Conservation (phyloP, 2,329 filamentous ascomycete species). For the Didymella arachidicola region DNA sequence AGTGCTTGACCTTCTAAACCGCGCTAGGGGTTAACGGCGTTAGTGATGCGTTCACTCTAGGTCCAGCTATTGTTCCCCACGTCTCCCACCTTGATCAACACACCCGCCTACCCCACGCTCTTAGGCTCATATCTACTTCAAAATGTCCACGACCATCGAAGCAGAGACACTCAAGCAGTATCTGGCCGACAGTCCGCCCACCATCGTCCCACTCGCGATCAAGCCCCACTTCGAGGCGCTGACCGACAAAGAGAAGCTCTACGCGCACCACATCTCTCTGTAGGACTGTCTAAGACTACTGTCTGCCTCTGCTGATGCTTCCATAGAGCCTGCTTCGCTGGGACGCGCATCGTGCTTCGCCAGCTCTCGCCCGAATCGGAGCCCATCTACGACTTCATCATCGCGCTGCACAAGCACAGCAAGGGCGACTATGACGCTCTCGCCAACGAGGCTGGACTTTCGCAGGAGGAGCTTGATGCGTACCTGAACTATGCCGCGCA, state of each 20-base stretch:
- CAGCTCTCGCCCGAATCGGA: constrained; percentile 62
- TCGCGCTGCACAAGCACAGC: constrained; percentile 57
- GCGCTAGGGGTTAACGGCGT: background rate
- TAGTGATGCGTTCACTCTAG: background rate
- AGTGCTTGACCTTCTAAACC: background rate
- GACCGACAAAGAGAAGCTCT: constrained; percentile 79
- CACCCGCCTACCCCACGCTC: background rate
- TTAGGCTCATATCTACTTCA: constrained; percentile 1
- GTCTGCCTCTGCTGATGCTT: constrained; percentile 4
- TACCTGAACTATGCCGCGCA: constrained; percentile 52
- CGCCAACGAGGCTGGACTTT: constrained; percentile 53
- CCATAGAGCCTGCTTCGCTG: constrained; percentile 56
- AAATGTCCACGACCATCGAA: constrained; percentile 52
- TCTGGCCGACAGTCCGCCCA: constrained; percentile 88
- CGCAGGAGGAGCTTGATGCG: constrained; percentile 47
- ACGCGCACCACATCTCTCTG: constrained; percentile 73
- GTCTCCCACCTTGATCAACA: constrained; percentile 1
- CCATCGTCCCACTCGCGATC: constrained; percentile 86
- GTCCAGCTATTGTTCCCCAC: constrained; percentile 3
- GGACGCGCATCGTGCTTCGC: constrained; percentile 61
- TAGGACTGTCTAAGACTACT: constrained; percentile 23
- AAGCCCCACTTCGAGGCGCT: constrained; percentile 89
- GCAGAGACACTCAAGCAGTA: constrained; percentile 69
- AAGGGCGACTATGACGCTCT: constrained; percentile 60
- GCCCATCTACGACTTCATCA: constrained; percentile 63